Base-by-base conservation (phyloP, 2,329 filamentous ascomycete genomes). In the Fusarium nygamai region DNA sequence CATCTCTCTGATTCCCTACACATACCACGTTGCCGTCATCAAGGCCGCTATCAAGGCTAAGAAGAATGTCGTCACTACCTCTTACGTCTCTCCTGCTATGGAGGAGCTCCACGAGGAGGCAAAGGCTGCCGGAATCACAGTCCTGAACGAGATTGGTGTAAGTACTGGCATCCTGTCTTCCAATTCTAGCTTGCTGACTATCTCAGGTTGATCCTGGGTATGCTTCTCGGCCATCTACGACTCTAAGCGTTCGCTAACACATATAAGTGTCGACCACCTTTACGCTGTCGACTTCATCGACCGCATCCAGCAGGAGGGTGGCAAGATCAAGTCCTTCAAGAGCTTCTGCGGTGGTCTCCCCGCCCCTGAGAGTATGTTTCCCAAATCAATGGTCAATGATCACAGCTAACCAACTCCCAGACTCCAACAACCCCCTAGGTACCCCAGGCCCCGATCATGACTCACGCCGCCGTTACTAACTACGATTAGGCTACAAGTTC, bases 41-140 rank as follows among this genome's bases (percentile, higher is more conserved):
- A 96, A 97, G 89, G 92, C 93, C 41, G 96, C 95, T 73, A 98
- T 98, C 85, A 90, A 92, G 80, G 90, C 92, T 80, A 98, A 98
- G 93, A 98, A 96, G 89, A 87, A 98, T 86, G 95, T 98, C 70
- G 95, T 98, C 80, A 98, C 96, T 67, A 98, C 96, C 36, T 94
- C 91, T 75, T 98, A 98, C 82, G 93, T 98, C 76, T 97, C 94
- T 9, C 94, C 94, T 8, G 94, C 94, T 75, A 98, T 98, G 95
- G 84, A 92, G 85, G 96, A 95, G 86, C 91, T 98, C 58, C 93
- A 98, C 80, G 87, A 91, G 78, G 87, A 92, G 78, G 91, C 89
- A 82, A 97, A 98, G 88, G 93, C 92, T 73, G 96, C 96, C 24
- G 95, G 95, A 71, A 98, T 98, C 82, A 97, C 94, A 17, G 95